Evolutionary conservation across 2,329 filamentous ascomycete genomes (phyloP).

Genomic region (Fonsecaea multimorphosa): DNA sequence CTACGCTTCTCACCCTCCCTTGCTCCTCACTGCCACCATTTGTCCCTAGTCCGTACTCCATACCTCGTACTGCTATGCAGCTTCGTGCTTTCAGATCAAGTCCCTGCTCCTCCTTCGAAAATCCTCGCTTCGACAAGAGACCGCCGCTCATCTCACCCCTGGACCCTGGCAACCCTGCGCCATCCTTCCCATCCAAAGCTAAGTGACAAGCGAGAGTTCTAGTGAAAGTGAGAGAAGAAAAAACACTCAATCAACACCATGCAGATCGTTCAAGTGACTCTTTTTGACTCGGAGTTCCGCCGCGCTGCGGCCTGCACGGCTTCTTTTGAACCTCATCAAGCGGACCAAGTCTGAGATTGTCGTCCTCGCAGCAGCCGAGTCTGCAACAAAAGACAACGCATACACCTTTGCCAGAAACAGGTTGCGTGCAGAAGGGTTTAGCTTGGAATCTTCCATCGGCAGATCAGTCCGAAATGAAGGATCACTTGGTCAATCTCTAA

Average conservation of each 20-base stretch:
- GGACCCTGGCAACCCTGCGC: background rate
- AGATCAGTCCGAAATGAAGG: background rate
- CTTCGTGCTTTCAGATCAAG: background rate
- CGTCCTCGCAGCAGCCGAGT: background rate
- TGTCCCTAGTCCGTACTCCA: background rate
- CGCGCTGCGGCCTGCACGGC: slow-evolving; percentile 3
- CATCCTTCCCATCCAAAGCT: background rate
- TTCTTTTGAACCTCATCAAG: background rate
- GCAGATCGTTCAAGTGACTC: slow-evolving; percentile 4
- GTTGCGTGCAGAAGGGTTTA: background rate
- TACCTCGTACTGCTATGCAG: background rate
- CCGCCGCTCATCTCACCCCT: background rate
- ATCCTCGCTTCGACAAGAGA: background rate
- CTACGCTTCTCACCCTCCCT: background rate
- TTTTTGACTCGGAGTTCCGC: slow-evolving; percentile 10
- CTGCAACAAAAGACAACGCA: slow-evolving; percentile 7
- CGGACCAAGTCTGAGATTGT: background rate
- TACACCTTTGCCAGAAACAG: background rate
- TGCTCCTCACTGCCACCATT: background rate
- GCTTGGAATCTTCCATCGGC: background rate
- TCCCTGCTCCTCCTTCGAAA: background rate
- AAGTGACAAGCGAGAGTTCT: background rate
- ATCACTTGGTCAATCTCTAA: background rate
- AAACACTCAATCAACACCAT: background rate
- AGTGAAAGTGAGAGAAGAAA: background rate